These are phyloP conservation scores for Pichia thaimueangensis DNA, from an alignment of 805 yeast species.

Conservation along the genomic window DNA sequence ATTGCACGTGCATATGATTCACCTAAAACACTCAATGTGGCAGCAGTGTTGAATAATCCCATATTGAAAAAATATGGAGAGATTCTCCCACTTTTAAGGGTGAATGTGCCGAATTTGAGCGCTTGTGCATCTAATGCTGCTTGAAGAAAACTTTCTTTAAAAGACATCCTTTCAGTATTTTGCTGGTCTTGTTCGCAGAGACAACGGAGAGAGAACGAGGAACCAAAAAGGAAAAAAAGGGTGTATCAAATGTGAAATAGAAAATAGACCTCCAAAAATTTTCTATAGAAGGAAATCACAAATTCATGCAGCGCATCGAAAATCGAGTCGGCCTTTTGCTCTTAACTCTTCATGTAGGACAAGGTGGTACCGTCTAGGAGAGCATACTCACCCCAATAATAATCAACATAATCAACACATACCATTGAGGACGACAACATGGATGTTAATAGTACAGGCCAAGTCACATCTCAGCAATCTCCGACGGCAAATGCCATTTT, in stretches of 20 bases:
- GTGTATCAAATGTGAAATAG: no score
- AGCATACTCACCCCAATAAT: no score
- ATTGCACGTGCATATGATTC: constrained; percentile 86
- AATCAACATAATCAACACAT: no score
- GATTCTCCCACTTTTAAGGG: constrained; percentile 82
- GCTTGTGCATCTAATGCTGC: constrained; percentile 79
- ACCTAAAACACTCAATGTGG: constrained; percentile 71
- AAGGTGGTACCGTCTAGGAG: no score
- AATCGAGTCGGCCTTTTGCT: no score
- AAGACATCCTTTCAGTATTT: constrained; percentile 11
- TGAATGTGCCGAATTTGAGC: constrained; percentile 80
- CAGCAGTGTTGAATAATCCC: constrained; percentile 84
- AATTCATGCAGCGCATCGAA: no score
- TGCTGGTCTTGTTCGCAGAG: no score
- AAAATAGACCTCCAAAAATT: no score
- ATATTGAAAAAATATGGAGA: constrained; percentile 97
- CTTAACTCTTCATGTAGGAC: no score
- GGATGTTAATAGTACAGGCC: not conserved
- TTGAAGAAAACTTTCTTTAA: constrained; percentile 52
- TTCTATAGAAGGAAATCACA: no score
- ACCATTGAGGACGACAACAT: not conserved
- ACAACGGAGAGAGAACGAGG: no score
- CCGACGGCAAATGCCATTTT: constrained; percentile 13
- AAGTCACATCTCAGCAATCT: not conserved
- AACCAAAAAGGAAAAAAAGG: no score